phyloP scores from a whole-genome alignment of 148 eudicot species.

The Persicaria tinctoria region DNA sequence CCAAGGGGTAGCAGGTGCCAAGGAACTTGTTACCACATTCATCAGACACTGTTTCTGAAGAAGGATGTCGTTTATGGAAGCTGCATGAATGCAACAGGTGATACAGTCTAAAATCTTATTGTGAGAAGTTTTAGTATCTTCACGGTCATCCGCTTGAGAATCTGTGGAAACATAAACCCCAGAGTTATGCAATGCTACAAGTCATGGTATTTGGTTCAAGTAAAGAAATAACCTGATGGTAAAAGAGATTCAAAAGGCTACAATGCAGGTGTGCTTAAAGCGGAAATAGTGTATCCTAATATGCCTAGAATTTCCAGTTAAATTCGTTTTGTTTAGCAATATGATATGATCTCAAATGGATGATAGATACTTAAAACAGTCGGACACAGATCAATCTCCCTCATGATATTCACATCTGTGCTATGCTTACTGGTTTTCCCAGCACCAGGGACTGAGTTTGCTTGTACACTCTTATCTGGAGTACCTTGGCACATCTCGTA shows the following conservation, averaged over 20 bases:
- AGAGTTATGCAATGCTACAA: background rate
- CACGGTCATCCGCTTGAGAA: constrained; percentile 53
- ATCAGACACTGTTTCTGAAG: constrained; percentile 49
- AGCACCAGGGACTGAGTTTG: constrained; percentile 31
- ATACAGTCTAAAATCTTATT: constrained; percentile 67
- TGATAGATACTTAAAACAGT: background rate
- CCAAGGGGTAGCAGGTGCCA: constrained; percentile 69
- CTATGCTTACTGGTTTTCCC: constrained; percentile 47
- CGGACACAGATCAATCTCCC: background rate
- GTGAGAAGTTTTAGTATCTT: constrained; percentile 40
- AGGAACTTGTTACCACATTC: constrained; percentile 39
- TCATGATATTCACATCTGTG: too few relatives aligned
- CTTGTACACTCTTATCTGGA: constrained; percentile 25
- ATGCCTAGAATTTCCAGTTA: background rate
- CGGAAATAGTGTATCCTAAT: background rate
- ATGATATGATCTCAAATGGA: background rate
- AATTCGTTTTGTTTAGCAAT: background rate
- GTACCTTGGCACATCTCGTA: constrained; percentile 50
- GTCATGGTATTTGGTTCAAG: background rate
- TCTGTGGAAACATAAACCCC: background rate
- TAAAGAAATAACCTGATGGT: background rate
- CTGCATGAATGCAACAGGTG: constrained; percentile 55
- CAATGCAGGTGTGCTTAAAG: background rate
- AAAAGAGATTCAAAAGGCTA: background rate
- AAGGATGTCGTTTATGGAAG: constrained; percentile 43